Evolutionary conservation across 805 yeast species (phyloP).

Genomic region (Ogataea ganodermae): DNA sequence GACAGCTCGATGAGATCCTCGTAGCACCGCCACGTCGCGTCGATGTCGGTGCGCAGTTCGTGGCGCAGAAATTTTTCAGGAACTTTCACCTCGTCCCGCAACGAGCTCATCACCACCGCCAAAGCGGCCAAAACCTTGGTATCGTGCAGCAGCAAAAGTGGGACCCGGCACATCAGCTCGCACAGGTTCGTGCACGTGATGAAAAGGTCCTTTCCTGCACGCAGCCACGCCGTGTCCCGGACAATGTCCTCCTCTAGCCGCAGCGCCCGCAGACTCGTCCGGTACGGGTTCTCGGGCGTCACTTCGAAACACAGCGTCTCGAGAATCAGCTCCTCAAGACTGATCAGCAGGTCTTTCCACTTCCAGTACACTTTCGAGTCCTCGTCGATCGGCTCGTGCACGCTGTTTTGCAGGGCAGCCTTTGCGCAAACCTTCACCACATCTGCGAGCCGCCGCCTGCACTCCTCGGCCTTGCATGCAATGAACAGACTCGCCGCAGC

Average conservation of each 20-base stretch:
- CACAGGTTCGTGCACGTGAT: constrained; percentile 29
- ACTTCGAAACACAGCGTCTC: constrained; percentile 53
- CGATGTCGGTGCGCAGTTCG: constrained; percentile 18
- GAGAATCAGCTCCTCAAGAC: constrained; percentile 46
- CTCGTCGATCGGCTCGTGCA: constrained; percentile 42
- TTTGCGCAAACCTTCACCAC: constrained; percentile 51
- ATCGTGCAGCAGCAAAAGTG: constrained; percentile 29
- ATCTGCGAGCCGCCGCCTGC: constrained; percentile 48
- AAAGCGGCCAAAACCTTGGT: constrained; percentile 28
- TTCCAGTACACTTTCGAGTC: constrained; percentile 50
- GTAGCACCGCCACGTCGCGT: constrained; percentile 30
- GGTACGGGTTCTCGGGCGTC: constrained; percentile 43
- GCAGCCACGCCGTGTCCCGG: constrained; percentile 20
- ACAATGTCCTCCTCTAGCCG: constrained; percentile 21
- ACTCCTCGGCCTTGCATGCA: constrained; percentile 56
- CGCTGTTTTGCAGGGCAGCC: constrained; percentile 43
- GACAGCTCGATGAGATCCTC: constrained; percentile 24
- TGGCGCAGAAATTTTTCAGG: constrained; percentile 20
- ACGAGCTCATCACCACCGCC: constrained; percentile 27
- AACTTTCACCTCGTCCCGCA: constrained; percentile 20
- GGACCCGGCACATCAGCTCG: constrained; percentile 33
- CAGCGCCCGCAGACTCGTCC: constrained; percentile 26
- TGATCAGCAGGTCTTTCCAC: constrained; percentile 50
- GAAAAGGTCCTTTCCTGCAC: constrained; percentile 21
- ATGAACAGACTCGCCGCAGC: constrained; percentile 53